Evolutionary conservation across 257 asterid genomes (phyloP), one percentile per base, ranked within the genome.

Genomic region (Cordia subcordata): DNA sequence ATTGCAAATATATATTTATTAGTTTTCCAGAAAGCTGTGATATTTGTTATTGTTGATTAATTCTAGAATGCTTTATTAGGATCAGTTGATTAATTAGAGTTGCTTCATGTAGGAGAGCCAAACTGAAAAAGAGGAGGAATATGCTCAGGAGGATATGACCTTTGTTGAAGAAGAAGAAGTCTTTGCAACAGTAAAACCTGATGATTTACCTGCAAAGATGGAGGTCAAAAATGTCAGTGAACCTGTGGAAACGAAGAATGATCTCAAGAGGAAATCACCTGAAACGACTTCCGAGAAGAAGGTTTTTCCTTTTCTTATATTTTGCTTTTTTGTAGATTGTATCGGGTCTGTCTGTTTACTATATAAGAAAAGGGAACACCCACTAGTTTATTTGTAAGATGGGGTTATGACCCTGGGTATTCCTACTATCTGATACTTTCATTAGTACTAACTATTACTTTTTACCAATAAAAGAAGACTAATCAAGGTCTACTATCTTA

Each of bases 81-180:
- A 14, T 42, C 15, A 42, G 4, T 42, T 42, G 47, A 6, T 27
- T 8, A 42, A 42, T 42, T 27, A 27, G 35, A 14, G 40, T 40
- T 38, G 13, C 9, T 32, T 16, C 38, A 5, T 27, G 61, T 55
- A 86, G 97, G 96, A 89, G 70, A 73, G 33, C 39, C 64, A 68
- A 14, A 50, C 72, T 18, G 74, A 71, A 51, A 78, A 63, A 54
- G 27, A 44, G 49, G 83, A 76, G 20, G 71, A 68, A 52, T 93
- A 85, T 77, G 81, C 16, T 60, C 70, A 62, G 45, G 88, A 86
- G 53, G 95, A 85, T 69, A 93, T 93, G 99, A 63, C 65, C 58
- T 92, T 84, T 75, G 86, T 73, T 67, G 84, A 86, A 74, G 97
- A 93, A 67, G 88, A 65, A 64, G 78, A 61, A 64, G 59, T 76